Percentiles rank a stretch among this genome's conserved stretches.
These are phyloP conservation scores for Phialocephala subalpina DNA, from an alignment of 2,329 filamentous ascomycete genomes.

Conservation along the genomic window DNA sequence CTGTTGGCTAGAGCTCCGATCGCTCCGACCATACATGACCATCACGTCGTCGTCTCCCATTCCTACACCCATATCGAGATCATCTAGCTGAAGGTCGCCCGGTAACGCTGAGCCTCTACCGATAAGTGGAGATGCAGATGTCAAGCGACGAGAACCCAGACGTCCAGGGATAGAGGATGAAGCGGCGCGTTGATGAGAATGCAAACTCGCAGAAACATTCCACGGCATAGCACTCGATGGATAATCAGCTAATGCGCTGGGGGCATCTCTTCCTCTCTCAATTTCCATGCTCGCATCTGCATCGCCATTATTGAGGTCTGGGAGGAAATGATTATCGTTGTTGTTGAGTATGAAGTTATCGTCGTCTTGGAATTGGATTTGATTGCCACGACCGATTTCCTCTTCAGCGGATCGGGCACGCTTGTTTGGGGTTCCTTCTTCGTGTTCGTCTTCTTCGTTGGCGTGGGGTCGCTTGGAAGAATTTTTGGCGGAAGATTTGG, in stretches of 20 bases:
- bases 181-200: constrained; percentile 53
- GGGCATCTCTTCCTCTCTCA: constrained; percentile 76
- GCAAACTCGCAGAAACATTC: constrained; percentile 66
- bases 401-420: constrained; percentile 49
- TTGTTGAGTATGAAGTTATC: constrained; percentile 8
- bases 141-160: constrained; percentile 44
- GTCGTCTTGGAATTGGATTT: constrained; percentile 32
- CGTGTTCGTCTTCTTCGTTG: constrained; percentile 33
- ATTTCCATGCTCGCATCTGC: constrained; percentile 46
- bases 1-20: constrained; percentile 8
- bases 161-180: constrained; percentile 43
- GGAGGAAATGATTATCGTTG: constrained; percentile 14
- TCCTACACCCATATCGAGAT: constrained; percentile 26
- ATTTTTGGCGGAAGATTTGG: constrained; percentile 18
- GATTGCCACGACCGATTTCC: constrained; percentile 37
- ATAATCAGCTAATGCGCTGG: constrained; percentile 71
- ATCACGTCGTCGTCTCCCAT: constrained; percentile 31
- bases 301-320: constrained; percentile 39
- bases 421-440: constrained; percentile 42
- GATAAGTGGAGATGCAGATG: constrained; percentile 67
- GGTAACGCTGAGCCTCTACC: constrained; percentile 50
- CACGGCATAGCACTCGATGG: constrained; percentile 73
- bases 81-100: constrained; percentile 38
- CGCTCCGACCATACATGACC: constrained; percentile 38
- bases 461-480: constrained; percentile 29